A percentile compares a stretch with the other conserved stretches of the same genome.
Conservation (phyloP, 352 stramenopile species). For the Globisporangium camurandrum region DNA sequence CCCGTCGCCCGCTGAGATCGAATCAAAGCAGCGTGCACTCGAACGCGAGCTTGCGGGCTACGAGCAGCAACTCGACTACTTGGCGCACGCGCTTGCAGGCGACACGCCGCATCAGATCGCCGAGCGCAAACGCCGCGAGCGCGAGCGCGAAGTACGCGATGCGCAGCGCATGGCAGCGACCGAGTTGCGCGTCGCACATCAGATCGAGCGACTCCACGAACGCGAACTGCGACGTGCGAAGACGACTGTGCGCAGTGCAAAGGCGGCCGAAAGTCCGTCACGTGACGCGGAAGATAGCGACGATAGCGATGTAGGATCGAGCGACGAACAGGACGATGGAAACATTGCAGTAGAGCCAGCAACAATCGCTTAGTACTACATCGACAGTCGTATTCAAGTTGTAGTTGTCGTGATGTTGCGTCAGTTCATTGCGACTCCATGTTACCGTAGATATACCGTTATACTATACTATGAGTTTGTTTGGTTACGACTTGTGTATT, state of each 20-base stretch:
- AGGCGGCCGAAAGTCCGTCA: conserved; percentile 29
- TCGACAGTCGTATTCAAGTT: too few species aligned
- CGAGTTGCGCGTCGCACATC: conserved; percentile 39
- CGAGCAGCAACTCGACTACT: conserved; percentile 38
- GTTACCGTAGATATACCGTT: too few species aligned
- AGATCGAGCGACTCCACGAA: conserved; percentile 39
- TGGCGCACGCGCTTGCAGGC: conserved; percentile 54
- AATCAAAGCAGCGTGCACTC: conserved; percentile 23
- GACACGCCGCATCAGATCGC: conserved; percentile 60
- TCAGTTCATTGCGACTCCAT: too few species aligned
- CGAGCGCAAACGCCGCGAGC: conserved; percentile 37
- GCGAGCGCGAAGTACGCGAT: conserved; percentile 40
- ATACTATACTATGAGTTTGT: too few species aligned
- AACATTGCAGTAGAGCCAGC: too few species aligned
- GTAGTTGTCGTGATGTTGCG: too few species aligned
- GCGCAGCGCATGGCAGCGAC: conserved; percentile 32
- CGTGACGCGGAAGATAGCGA: too few species aligned
- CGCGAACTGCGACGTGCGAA: conserved; percentile 27
- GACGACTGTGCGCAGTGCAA: conserved; percentile 21
- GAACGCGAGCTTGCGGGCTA: conserved; percentile 35
- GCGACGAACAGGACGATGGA: too few species aligned
- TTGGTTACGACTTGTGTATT: too few species aligned
- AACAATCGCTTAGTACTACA: too few species aligned
- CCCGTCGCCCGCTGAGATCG: conserved; percentile 23
- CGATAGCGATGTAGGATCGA: too few species aligned